phyloP scores from a whole-genome alignment of 768 basidiomycete species.

The Phanerochaete carnosa region DNA sequence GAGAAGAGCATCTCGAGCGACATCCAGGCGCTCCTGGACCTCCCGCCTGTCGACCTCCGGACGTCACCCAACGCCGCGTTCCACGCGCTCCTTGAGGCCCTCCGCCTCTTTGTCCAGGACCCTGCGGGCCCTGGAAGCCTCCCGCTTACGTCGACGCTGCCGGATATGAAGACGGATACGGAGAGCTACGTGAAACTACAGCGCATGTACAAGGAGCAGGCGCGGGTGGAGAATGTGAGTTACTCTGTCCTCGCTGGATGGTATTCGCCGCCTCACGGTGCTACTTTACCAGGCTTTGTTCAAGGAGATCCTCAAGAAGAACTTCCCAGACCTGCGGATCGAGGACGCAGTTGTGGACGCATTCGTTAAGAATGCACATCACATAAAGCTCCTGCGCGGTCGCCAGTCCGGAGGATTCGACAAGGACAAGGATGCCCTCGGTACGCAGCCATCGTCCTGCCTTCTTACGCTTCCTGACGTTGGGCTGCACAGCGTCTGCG shows the following conservation, averaged over 20 bases:
- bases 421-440: constrained; percentile 42
- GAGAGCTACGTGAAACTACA: constrained; percentile 80
- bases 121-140: constrained; percentile 50
- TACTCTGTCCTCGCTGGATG: background rate
- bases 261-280: background rate
- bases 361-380: constrained; percentile 82
- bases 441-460: constrained; percentile 32
- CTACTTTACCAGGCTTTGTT: constrained; percentile 19
- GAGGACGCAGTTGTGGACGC: constrained; percentile 56
- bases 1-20: constrained; percentile 56
- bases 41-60: constrained; percentile 43
- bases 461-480: background rate
- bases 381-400: constrained; percentile 61
- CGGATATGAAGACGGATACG: constrained; percentile 96
- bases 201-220: constrained; percentile 75
- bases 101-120: constrained; percentile 59
- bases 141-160: constrained; percentile 82
- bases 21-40: constrained; percentile 58
- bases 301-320: constrained; percentile 39
- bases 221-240: constrained; percentile 60
- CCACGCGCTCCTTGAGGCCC: constrained; percentile 74
- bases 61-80: constrained; percentile 46
- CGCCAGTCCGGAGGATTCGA: constrained; percentile 59
- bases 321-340: constrained; percentile 40
- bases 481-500: constrained; percentile 11